A percentile compares a stretch with the other conserved stretches of the same genome.
Conservation (phyloP, 75 land plant species). For the Pseudotsuga menziesii region DNA sequence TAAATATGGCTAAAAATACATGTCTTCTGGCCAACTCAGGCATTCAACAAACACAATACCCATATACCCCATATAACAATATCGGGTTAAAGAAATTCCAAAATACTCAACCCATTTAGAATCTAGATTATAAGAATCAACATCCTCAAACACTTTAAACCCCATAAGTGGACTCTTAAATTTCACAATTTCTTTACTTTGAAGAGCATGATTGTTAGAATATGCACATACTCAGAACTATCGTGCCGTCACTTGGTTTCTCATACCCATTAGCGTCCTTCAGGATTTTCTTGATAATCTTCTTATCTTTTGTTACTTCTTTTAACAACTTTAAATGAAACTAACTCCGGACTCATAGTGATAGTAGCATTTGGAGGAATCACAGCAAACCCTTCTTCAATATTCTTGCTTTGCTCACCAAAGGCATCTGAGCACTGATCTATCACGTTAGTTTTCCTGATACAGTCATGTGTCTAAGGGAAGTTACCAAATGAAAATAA, state of each 20-base stretch:
- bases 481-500: too few relatives aligned
- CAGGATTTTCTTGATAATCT: constrained; percentile 41
- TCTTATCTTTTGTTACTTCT: constrained; percentile 45
- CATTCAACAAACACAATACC: neutral
- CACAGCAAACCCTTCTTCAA: constrained; percentile 20
- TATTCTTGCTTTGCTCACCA: constrained; percentile 29
- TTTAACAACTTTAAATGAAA: constrained; percentile 50
- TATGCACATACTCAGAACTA: constrained; percentile 33
- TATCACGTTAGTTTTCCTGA: neutral
- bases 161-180: neutral
- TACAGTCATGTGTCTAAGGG: too few relatives aligned
- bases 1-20: neutral
- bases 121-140: neutral
- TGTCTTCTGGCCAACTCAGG: neutral
- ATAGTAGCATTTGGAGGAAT: constrained; percentile 38
- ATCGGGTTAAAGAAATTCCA: neutral
- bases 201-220: neutral
- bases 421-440: constrained; percentile 41
- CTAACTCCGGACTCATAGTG: constrained; percentile 31
- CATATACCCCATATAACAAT: neutral
- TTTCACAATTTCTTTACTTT: constrained; percentile 7
- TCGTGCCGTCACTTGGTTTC: constrained; percentile 50
- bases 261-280: constrained; percentile 34
- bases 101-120: neutral
- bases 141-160: neutral